Conservation (phyloP, 2,329 filamentous ascomycete genomes). For the Botrytis aclada region DNA sequence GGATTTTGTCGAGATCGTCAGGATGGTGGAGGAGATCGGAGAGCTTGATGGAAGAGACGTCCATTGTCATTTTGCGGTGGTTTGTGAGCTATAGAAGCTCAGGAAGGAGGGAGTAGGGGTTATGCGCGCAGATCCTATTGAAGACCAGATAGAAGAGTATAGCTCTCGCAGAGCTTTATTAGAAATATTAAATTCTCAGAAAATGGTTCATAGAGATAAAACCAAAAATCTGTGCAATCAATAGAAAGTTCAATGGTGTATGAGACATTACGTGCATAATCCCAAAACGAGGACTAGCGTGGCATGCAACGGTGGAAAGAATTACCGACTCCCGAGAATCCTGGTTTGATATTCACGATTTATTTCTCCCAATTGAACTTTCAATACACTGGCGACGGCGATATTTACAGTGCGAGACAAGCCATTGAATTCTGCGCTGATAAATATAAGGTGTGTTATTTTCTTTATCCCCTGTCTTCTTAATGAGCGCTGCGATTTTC, state of each 20-base stretch:
- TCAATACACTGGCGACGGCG: neutral
- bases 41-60: constrained; percentile 56
- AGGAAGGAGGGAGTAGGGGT: neutral
- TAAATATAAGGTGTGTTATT: neutral
- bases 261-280: constrained; percentile 1
- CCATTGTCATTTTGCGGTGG: constrained; percentile 34
- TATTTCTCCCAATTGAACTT: constrained; percentile 13
- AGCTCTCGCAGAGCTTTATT: constrained; percentile 5
- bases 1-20: constrained; percentile 96
- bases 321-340: constrained; percentile 14
- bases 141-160: neutral
- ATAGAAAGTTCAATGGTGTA: neutral
- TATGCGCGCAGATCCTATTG: neutral
- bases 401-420: neutral
- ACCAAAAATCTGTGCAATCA: neutral
- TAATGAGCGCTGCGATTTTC: too few relatives aligned
- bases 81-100: neutral
- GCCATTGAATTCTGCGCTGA: neutral
- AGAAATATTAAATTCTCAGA: neutral
- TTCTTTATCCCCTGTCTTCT: neutral
- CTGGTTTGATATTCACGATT: constrained; percentile 8
- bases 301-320: constrained; percentile 4
- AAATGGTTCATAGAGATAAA: neutral
- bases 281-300: constrained; percentile 14
- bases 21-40: constrained; percentile 91